Evolutionary conservation across 345 rosid species (phyloP).

Genomic region (Zanthoxylum bungeanum): DNA sequence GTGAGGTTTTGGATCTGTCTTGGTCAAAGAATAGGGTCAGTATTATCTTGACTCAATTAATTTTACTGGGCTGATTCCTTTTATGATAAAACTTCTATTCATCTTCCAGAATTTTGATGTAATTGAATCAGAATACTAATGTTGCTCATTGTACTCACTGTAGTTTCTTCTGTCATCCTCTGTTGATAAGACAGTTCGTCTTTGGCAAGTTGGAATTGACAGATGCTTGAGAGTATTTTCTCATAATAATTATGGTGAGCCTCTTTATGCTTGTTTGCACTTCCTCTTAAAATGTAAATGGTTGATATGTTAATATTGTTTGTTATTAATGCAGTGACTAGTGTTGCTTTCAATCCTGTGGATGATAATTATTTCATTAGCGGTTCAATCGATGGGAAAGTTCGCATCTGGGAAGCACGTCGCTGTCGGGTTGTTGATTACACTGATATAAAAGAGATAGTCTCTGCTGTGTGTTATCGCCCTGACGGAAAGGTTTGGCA

Average conservation of each 20-base stretch:
- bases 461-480: constrained; percentile 62
- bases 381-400: constrained; percentile 67
- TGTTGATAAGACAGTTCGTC: constrained; percentile 57
- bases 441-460: constrained; percentile 58
- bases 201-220: constrained; percentile 54
- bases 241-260: constrained; percentile 63
- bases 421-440: constrained; percentile 57
- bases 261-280: constrained; percentile 3
- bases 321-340: constrained; percentile 44
- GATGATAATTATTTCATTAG: constrained; percentile 63
- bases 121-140: constrained; percentile 4
- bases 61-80: background rate
- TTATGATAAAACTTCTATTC: background rate
- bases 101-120: background rate
- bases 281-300: background rate
- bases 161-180: constrained; percentile 72
- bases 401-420: constrained; percentile 71
- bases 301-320: constrained; percentile 8
- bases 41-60: background rate
- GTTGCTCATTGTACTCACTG: constrained; percentile 13
- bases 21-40: constrained; percentile 83
- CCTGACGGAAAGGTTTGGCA: constrained; percentile 62
- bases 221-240: constrained; percentile 54
- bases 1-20: constrained; percentile 71
- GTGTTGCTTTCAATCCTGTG: constrained; percentile 59